Evolutionary conservation across 192 early-diverging fungal species (phyloP).

Genomic region (Linderina pennispora): DNA sequence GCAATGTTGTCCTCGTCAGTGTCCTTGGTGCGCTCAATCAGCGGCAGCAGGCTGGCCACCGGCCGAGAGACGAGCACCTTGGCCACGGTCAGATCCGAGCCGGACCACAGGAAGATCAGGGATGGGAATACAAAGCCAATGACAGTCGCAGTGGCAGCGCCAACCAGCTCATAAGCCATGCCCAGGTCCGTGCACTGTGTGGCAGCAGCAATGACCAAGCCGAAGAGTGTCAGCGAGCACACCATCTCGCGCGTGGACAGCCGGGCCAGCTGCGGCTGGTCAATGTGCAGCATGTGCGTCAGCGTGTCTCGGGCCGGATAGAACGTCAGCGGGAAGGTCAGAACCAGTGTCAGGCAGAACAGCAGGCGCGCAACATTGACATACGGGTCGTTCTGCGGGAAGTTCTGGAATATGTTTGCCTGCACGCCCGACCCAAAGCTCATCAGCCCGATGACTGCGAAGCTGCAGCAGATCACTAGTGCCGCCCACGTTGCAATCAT

Average conservation of each 20-base stretch:
- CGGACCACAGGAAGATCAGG: not conserved
- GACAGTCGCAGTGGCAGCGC: not conserved
- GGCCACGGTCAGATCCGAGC: not conserved
- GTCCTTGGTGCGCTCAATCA: not conserved
- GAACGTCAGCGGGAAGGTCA: conserved; percentile 21
- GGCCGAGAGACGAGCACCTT: not conserved
- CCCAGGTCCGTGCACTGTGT: conserved; percentile 1
- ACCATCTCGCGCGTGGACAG: too few species aligned
- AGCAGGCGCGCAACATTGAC: conserved; percentile 48
- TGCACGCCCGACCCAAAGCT: conserved; percentile 46
- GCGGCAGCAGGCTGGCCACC: too few species aligned
- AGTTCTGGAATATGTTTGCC: conserved; percentile 51
- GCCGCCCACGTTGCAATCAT: conserved; percentile 35
- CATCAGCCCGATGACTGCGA: conserved; percentile 48
- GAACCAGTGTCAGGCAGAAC: conserved; percentile 44
- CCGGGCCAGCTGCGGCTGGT: not conserved
- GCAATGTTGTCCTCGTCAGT: not conserved
- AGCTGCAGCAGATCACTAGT: conserved; percentile 42
- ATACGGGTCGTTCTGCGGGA: conserved; percentile 36
- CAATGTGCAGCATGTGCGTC: not conserved
- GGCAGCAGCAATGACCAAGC: not conserved
- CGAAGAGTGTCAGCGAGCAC: not conserved
- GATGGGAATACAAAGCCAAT: not conserved
- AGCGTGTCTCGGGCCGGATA: not conserved
- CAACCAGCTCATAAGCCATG: conserved; percentile 5